Percentiles rank a stretch among this genome's conserved stretches.
phyloP scores from a whole-genome alignment of 768 basidiomycete genomes.

The Pleurotus pulmonarius region DNA sequence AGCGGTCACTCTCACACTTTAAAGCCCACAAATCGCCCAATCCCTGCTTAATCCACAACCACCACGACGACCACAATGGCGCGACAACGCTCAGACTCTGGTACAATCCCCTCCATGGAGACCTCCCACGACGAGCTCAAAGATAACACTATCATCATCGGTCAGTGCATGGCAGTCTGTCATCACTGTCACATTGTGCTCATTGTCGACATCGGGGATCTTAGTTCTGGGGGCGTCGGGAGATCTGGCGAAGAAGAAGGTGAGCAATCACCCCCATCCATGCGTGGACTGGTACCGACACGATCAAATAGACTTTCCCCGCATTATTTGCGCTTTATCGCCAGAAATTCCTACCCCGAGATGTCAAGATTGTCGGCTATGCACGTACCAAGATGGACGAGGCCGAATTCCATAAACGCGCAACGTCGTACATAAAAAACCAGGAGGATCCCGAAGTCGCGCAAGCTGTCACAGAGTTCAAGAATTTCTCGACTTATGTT shows the following conservation, averaged over 20 bases:
- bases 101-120: slow-evolving; percentile 91
- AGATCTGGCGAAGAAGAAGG: slow-evolving; percentile 99
- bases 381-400: slow-evolving; percentile 93
- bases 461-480: slow-evolving; percentile 78
- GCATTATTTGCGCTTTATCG: slow-evolving; percentile 89
- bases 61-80: slow-evolving; percentile 26
- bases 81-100: slow-evolving; percentile 59
- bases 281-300: too few relatives aligned
- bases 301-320: slow-evolving; percentile 76
- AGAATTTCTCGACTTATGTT: slow-evolving; percentile 74
- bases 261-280: slow-evolving; percentile 16
- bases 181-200: background rate
- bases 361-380: slow-evolving; percentile 91
- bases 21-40: slow-evolving; percentile 6
- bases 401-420: slow-evolving; percentile 81
- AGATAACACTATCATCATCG: slow-evolving; percentile 88
- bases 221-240: slow-evolving; percentile 94
- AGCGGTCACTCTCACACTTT: slow-evolving; percentile 8
- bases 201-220: slow-evolving; percentile 10
- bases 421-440: slow-evolving; percentile 82
- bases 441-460: slow-evolving; percentile 54
- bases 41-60: slow-evolving; percentile 6
- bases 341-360: slow-evolving; percentile 75
- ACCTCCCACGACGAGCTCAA: slow-evolving; percentile 64
- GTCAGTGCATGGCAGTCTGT: slow-evolving; percentile 34